Base-by-base conservation (phyloP, 1,284 basidiomycete genomes). In the Heterobasidion annosum region DNA sequence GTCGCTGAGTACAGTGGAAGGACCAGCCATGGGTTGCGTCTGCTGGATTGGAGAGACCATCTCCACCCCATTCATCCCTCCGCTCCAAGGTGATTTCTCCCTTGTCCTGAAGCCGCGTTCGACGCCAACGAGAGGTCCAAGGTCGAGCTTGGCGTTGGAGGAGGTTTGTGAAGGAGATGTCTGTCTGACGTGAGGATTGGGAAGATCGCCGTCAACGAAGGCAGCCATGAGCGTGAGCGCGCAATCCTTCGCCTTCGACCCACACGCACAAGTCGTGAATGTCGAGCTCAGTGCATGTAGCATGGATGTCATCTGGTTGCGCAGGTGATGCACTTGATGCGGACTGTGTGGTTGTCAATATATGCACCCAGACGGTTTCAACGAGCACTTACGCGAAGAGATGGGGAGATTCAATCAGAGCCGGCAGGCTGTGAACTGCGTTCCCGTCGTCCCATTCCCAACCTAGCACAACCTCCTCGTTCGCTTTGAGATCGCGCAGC, bases 401-500 rank as follows among this genome's bases (percentile, higher is more conserved):
- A 44, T 74, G 70, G 5, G 79, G 77, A 18, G 73, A 72, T 60
- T 83, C 73, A 51, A 91, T 76, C 50, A 92, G 70, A 15, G 83
- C 81, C 3, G 88, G 89, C 0, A 98, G 72, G 51, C 81, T 74
- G 68, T 98, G 95, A 0, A 97, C 83, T 0, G 90, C 84, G 64
- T 93, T 91, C 5, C 84, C 83, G 63, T 98, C 94, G 62, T 97
- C 94, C 95, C 94, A 98, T 66, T 97, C 93, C 93, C 95, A 98
- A 0, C 88, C 91, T 0, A 98, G 70, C 0, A 95, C 83, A 43
- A 98, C 82, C 70, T 98, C 96, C 62, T 96, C 93, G 51, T 87
- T 78, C 40, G 82, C 81, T 56, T 79, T 79, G 57, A 98, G 77
- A 60, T 93, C 88, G 15, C 82, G 71, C 16, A 88, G 68, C 0